These are phyloP conservation scores for Penicillium cinerascens DNA, from an alignment of 495 filamentous ascomycete species.

Conservation along the genomic window DNA sequence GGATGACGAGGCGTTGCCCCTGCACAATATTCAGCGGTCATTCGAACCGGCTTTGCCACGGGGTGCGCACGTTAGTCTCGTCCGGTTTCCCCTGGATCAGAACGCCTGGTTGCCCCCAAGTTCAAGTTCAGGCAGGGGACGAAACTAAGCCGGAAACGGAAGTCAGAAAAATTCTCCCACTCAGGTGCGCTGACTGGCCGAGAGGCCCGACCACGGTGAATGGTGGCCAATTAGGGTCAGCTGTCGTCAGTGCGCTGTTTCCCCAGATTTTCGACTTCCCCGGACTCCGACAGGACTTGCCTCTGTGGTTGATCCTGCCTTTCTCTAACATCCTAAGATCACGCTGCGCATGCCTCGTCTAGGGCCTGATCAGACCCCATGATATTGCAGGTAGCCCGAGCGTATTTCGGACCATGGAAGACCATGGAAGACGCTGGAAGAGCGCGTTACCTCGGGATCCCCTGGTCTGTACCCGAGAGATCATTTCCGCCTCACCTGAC, in stretches of 20 bases:
- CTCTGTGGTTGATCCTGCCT: not conserved
- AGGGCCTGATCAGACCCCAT: not conserved
- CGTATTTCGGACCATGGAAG: not conserved
- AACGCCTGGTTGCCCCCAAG: too few relatives aligned
- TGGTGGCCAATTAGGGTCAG: constrained; percentile 12
- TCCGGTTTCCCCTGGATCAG: too few relatives aligned
- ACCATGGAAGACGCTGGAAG: not conserved
- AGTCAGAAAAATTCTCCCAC: constrained; percentile 9
- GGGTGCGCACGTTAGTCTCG: too few relatives aligned
- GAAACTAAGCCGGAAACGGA: not conserved
- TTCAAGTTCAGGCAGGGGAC: too few relatives aligned
- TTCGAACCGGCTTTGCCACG: too few relatives aligned
- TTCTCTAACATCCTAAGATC: not conserved
- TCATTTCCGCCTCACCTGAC: not conserved
- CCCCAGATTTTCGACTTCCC: constrained; percentile 28
- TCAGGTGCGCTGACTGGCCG: constrained; percentile 21
- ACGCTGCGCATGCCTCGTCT: not conserved
- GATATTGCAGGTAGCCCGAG: not conserved
- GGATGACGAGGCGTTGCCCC: not conserved
- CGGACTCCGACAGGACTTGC: constrained; percentile 14
- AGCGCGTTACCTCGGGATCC: not conserved
- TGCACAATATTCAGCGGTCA: not conserved
- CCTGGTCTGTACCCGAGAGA: not conserved
- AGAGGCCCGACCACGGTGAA: constrained; percentile 21
- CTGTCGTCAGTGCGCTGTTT: constrained; percentile 3